These are phyloP conservation scores for Meira miltonrushii DNA, from an alignment of 1,284 basidiomycete genomes.

Conservation along the genomic window DNA sequence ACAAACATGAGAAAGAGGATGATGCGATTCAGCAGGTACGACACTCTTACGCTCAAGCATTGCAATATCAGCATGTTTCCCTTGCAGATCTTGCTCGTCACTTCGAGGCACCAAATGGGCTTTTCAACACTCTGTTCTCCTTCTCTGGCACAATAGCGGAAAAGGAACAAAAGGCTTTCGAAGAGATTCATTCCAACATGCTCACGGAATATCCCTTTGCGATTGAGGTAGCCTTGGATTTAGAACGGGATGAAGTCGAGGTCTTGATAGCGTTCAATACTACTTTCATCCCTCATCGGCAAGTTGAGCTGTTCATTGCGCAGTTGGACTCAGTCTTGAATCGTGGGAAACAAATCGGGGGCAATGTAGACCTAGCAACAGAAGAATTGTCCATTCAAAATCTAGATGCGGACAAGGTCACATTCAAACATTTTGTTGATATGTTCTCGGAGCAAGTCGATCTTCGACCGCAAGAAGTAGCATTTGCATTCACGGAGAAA, in stretches of 20 bases:
- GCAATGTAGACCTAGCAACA: too few relatives aligned
- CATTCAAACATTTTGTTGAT: conserved; percentile 25
- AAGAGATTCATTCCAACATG: conserved; percentile 23
- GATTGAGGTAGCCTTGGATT: conserved; percentile 30
- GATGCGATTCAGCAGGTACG: not conserved
- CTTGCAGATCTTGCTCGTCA: conserved; percentile 32
- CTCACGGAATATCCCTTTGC: conserved; percentile 38
- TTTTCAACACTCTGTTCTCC: conserved; percentile 42
- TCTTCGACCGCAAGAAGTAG: conserved; percentile 23
- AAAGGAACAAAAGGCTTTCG: not conserved
- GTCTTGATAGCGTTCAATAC: conserved; percentile 29
- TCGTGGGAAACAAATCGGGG: too few relatives aligned
- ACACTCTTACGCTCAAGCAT: not conserved
- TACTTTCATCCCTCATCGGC: conserved; percentile 19
- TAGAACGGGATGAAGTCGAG: conserved; percentile 15
- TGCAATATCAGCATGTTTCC: conserved; percentile 34
- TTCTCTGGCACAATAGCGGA: conserved; percentile 11
- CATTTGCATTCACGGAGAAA: conserved; percentile 26
- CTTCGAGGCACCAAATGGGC: conserved; percentile 19
- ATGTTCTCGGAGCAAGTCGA: conserved; percentile 24
- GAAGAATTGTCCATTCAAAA: conserved; percentile 14
- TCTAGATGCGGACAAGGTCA: conserved; percentile 5
- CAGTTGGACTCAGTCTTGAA: conserved; percentile 24
- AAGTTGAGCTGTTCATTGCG: conserved; percentile 28
- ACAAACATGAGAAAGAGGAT: conserved; percentile 10